Evolutionary conservation across 208 protist genomes (phyloP).

Genomic region (Vickermania spadyakhi): DNA sequence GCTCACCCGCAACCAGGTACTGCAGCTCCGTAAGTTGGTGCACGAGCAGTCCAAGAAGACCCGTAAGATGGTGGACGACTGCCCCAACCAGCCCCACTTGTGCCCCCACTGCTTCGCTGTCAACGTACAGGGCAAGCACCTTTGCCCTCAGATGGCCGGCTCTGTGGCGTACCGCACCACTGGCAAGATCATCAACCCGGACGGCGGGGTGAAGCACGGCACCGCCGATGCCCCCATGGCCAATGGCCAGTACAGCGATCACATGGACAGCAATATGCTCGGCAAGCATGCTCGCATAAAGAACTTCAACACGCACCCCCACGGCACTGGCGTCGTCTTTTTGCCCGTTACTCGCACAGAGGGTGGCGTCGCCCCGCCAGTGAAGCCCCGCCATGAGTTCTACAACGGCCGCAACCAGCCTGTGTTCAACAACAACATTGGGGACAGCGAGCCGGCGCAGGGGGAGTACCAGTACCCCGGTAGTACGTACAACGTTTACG

Average conservation of each 20-base stretch:
- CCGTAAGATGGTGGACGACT: slow-evolving; percentile 33
- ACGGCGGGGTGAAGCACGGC: slow-evolving; percentile 42
- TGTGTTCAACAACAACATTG: slow-evolving; percentile 59
- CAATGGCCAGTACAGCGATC: slow-evolving; percentile 31
- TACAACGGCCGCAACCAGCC: background rate
- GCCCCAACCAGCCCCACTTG: slow-evolving; percentile 41
- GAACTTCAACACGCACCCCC: slow-evolving; percentile 63
- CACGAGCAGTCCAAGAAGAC: slow-evolving; percentile 63
- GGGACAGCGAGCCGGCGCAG: slow-evolving; percentile 23
- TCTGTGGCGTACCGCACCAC: slow-evolving; percentile 36
- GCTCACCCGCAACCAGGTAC: slow-evolving; percentile 36
- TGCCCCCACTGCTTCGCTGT: slow-evolving; percentile 66
- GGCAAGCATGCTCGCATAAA: slow-evolving; percentile 14
- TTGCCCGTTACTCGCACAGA: slow-evolving; percentile 22
- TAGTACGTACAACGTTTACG: slow-evolving; percentile 75
- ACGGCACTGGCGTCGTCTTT: slow-evolving; percentile 73
- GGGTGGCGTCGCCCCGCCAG: slow-evolving; percentile 1
- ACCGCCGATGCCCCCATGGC: slow-evolving; percentile 15
- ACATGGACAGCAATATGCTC: slow-evolving; percentile 15
- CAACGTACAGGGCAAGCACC: slow-evolving; percentile 58
- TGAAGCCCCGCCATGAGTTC: slow-evolving; percentile 7
- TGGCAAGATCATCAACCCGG: slow-evolving; percentile 47
- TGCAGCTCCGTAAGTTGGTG: slow-evolving; percentile 48
- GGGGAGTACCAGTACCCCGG: slow-evolving; percentile 58
- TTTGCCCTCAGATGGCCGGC: slow-evolving; percentile 22